Evolutionary conservation across 2,329 filamentous ascomycete genomes (phyloP).

Genomic region (Cadophora sp.): DNA sequence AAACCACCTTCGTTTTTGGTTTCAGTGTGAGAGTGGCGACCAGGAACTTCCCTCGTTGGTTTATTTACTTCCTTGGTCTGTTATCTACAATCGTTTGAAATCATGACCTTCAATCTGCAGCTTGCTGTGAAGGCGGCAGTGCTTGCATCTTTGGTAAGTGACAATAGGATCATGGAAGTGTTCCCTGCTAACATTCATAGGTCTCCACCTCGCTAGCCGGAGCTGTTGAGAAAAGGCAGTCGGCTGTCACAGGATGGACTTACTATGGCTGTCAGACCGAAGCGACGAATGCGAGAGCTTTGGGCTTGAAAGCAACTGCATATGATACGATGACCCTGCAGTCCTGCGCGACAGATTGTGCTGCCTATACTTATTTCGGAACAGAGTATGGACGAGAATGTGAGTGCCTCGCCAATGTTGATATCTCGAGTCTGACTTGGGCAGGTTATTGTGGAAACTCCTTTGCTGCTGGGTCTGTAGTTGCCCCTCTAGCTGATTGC

Average conservation of each 20-base stretch:
- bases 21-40: background rate
- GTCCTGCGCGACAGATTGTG: constrained; percentile 31
- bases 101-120: constrained; percentile 14
- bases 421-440: background rate
- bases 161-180: background rate
- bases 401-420: background rate
- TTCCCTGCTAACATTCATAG: constrained; percentile 3
- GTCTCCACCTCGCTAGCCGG: constrained; percentile 16
- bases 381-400: constrained; percentile 33
- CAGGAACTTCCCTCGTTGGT: background rate
- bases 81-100: constrained; percentile 8
- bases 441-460: constrained; percentile 34
- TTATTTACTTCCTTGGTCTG: background rate
- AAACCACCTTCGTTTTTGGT: constrained; percentile 1
- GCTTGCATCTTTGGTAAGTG: constrained; percentile 18
- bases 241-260: constrained; percentile 19
- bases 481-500: constrained; percentile 26
- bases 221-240: constrained; percentile 24
- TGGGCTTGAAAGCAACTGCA: constrained; percentile 29
- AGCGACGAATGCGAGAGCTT: constrained; percentile 35
- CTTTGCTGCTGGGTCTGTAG: constrained; percentile 21
- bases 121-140: constrained; percentile 20
- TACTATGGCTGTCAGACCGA: constrained; percentile 47
- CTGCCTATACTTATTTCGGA: constrained; percentile 34
- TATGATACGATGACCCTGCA: constrained; percentile 40